phyloP scores from a whole-genome alignment of 73 alveolate genomes.

The Stentor coeruleus region DNA sequence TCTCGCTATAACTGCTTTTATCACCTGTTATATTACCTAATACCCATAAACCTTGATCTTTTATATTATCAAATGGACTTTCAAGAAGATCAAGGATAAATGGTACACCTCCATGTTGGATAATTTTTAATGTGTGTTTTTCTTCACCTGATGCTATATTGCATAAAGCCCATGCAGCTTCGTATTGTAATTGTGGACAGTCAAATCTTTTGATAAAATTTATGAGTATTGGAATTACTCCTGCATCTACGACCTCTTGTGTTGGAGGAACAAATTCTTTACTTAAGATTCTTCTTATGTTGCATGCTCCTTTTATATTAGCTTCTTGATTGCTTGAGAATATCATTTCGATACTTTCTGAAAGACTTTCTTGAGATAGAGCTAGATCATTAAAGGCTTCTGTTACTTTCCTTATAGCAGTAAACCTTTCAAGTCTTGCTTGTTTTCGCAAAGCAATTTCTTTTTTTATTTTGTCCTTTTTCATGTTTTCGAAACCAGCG shows the following conservation, averaged over 20 bases:
- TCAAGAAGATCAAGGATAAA: not conserved
- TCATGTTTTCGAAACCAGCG: no score
- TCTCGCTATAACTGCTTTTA: not conserved
- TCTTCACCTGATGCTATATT: constrained; percentile 13
- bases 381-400: no score
- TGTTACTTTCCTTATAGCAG: no score
- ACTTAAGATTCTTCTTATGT: not conserved
- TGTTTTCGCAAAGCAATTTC: no score
- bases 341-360: not conserved
- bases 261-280: not conserved
- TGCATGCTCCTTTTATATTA: not conserved
- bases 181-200: not conserved
- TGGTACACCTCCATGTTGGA: not conserved
- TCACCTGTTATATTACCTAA: constrained; percentile 16
- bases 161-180: constrained; percentile 26
- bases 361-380: no score
- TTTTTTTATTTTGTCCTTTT: no score
- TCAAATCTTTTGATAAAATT: no score
- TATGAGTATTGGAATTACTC: not conserved
- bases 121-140: not conserved
- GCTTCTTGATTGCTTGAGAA: not conserved
- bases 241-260: not conserved
- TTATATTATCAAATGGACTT: not conserved
- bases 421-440: no score
- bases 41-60: constrained; percentile 12